phyloP scores from a whole-genome alignment of 495 filamentous ascomycete species.

The Articulospora tetracladia region DNA sequence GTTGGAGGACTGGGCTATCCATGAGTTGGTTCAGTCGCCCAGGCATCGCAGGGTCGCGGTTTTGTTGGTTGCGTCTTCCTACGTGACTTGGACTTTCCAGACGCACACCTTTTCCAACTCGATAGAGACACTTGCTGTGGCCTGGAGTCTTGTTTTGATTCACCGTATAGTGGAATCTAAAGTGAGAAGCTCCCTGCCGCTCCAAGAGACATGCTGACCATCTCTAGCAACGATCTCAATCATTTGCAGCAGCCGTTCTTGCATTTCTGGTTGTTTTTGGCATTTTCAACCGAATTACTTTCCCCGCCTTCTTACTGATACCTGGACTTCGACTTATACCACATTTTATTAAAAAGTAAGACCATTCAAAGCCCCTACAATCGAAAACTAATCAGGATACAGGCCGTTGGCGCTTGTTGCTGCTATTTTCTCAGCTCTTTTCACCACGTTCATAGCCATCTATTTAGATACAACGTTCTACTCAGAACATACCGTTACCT shows the following conservation, averaged over 20 bases:
- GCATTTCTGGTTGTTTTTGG: constrained; percentile 80
- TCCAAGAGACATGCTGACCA: not conserved
- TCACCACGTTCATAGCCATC: constrained; percentile 68
- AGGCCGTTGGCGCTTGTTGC: constrained; percentile 68
- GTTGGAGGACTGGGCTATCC: constrained; percentile 93
- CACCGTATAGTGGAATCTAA: constrained; percentile 74
- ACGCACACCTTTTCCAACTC: constrained; percentile 99
- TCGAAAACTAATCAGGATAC: not conserved
- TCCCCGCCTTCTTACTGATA: constrained; percentile 83
- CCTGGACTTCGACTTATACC: constrained; percentile 78
- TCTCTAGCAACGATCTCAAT: constrained; percentile 61
- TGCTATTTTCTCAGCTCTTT: constrained; percentile 53
- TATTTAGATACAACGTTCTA: constrained; percentile 83
- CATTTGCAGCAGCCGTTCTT: constrained; percentile 70
- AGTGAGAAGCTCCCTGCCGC: constrained; percentile 41
- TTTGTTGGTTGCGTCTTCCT: constrained; percentile 84
- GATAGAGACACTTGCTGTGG: constrained; percentile 85
- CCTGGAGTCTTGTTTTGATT: constrained; percentile 89
- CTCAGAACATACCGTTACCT: constrained; percentile 47
- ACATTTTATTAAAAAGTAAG: constrained; percentile 78
- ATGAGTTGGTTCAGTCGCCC: constrained; percentile 78
- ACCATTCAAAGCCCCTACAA: constrained; percentile 3
- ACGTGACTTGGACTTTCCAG: constrained; percentile 98
- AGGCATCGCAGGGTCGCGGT: constrained; percentile 66
- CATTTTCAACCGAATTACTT: constrained; percentile 93